Evolutionary conservation across 2,329 filamentous ascomycete species (phyloP), one percentile per base, ranked within the genome.

Genomic region (Beauveria pseudobassiana): DNA sequence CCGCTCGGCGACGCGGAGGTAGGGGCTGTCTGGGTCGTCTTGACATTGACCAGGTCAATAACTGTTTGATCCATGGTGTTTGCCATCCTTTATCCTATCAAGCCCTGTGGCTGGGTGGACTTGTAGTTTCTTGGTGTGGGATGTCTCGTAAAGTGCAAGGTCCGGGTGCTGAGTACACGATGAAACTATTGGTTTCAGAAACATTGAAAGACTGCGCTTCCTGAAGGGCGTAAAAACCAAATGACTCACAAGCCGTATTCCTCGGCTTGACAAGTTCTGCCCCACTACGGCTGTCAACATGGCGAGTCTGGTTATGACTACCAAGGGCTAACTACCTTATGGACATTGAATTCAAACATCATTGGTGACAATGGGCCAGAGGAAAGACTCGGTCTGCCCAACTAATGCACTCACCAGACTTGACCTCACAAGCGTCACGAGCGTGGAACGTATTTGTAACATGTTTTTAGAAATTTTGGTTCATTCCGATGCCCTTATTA

Each of bases 401-500:
- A 42, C 26, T 20, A 9, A 50, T 26, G 14, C 3, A 12, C 20
- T 16, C 16, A 18, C 18, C 26, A 22, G 20, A 30, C 26, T n/a
- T 55, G 30, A 50, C 43, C 22, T 30, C 20, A 46, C 30, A 46
- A 52, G 5, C 20, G 28, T 54, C 49, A 49, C 58, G 26, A 22
- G 22, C 42, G 7, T 20, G 18, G 22, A n/a, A 61, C 55, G 24
- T 51, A 22, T 24, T 42, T 54, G 20, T 42, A 40, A 50, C 12
- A 55, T 61, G 42, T 61, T 50, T 34, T 30, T 4, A 20, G 40
- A 53, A 57, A 56, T 69, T 68, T 74, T 72, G 73, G 72, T 77
- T 75, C 72, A 76, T 75, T 74, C 80, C 77, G 74, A 75, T 77
- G 74, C 75, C 71, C 75, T 70, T 71, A 72, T 77, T 76, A 74